Evolutionary conservation across 345 rosid genomes (phyloP), one percentile per base, ranked within the genome.

Genomic region (Cardamine chenopodiifolia): DNA sequence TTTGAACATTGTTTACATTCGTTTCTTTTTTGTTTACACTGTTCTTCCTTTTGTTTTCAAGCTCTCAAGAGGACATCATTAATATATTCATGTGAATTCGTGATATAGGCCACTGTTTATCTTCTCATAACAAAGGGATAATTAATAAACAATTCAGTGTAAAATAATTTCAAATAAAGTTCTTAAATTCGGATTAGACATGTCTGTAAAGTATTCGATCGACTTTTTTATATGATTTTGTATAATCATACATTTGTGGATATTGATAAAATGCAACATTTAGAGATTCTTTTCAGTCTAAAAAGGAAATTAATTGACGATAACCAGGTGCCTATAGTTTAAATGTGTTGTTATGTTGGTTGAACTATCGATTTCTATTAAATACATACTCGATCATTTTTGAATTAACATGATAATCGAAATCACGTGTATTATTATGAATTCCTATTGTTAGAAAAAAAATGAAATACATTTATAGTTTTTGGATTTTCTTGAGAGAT

Each of bases 1-100:
- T 75, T 85, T 83, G 81, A 81, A 79, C 68, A 74, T 75, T 58
- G 60, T 48, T 66, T 73, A 72, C 44, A 52, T 72, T 29, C n/a
- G 56, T 55, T 71, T 26, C 8, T 44, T 20, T 18, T 34, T 40
- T 19, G 37, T 17, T 44, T 32, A n/a, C 62, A 59, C 54, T 39
- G 37, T 32, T 32, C 11, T 32, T 32, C 37, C 56, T 25, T 45
- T 20, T 58, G 18, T 22, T 47, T 62, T 53, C 18, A 42, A 62
- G 71, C 75, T 70, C 75, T 70, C 75, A 68, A 67, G 37, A 59
- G 44, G 14, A 8, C 44, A 44, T 56, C 76, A 77, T 71, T 78
- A 66, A 65, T 78, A 50, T 49, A 40, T 66, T 71, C 81, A 78
- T 71, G 81, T 71, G 73, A 50, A 65, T 59, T 71, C 69, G 68